Conservation (phyloP, 2,329 filamentous ascomycete species). For the Pseudogymnoascus sp. region DNA sequence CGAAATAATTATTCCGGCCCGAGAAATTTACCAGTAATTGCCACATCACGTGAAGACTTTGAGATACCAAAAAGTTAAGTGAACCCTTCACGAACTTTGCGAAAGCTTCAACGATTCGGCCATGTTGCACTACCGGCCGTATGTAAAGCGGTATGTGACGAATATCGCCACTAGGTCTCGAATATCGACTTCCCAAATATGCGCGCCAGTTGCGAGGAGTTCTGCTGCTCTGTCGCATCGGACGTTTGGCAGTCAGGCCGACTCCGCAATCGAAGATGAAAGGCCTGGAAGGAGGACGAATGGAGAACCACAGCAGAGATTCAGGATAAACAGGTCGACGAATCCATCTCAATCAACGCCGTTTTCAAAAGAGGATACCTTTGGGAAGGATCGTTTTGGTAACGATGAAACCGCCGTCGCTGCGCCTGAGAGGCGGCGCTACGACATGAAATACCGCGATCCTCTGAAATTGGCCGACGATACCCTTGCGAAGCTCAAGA, state of each 20-base stretch:
- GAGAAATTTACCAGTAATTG: neutral
- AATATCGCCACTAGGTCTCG: neutral
- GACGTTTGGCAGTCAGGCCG: conserved; percentile 1
- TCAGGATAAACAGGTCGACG: neutral
- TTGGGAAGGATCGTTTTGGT: neutral
- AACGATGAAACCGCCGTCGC: neutral
- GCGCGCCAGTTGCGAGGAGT: neutral
- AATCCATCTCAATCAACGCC: neutral
- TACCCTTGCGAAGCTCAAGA: conserved; percentile 51
- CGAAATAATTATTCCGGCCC: neutral
- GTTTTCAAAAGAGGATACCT: neutral
- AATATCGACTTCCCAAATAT: neutral
- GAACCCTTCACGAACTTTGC: conserved; percentile 2
- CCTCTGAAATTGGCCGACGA: conserved; percentile 64
- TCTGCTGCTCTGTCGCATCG: neutral
- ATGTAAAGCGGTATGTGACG: conserved; percentile 1
- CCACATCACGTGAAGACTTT: conserved; percentile 6
- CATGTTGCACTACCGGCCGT: conserved; percentile 6
- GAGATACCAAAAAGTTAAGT: conserved; percentile 1
- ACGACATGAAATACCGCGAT: conserved; percentile 36
- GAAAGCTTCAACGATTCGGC: conserved; percentile 5
- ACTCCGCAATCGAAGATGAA: neutral
- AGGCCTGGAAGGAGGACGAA: neutral
- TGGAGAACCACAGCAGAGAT: neutral
- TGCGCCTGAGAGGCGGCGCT: neutral